Conservation (phyloP, 768 basidiomycete genomes). For the Russula earlei region DNA sequence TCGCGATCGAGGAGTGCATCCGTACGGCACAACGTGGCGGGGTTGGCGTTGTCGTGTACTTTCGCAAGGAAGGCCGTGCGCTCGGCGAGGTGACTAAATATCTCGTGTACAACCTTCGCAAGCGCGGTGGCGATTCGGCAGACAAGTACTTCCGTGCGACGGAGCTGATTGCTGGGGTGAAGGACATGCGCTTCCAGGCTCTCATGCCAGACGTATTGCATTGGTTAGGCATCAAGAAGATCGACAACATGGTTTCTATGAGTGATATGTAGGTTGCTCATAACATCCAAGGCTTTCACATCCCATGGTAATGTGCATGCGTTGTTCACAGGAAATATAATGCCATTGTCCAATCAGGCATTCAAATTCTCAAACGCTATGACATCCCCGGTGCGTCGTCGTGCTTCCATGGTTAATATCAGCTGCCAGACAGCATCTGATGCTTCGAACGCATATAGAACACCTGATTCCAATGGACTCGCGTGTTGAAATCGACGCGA, state of each 20-base stretch:
- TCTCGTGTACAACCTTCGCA: constrained; percentile 93
- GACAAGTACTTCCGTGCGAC: constrained; percentile 93
- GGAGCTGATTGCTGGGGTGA: constrained; percentile 88
- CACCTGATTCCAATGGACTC: constrained; percentile 86
- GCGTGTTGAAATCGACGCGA: constrained; percentile 92
- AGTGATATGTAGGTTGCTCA: constrained; percentile 61
- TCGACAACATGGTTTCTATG: constrained; percentile 87
- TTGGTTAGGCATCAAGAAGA: constrained; percentile 87
- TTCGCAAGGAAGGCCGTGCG: constrained; percentile 89
- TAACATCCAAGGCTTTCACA: neutral
- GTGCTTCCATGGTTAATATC: neutral
- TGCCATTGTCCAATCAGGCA: constrained; percentile 84
- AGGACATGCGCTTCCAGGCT: constrained; percentile 92
- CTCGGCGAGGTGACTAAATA: constrained; percentile 94
- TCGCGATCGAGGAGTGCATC: constrained; percentile 90
- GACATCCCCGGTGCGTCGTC: constrained; percentile 65
- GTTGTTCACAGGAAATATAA: constrained; percentile 69
- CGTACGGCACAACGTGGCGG: constrained; percentile 76
- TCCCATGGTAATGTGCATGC: neutral
- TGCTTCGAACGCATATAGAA: constrained; percentile 31
- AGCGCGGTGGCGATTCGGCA: constrained; percentile 88
- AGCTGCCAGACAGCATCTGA: neutral
- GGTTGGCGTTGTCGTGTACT: constrained; percentile 89
- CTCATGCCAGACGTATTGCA: constrained; percentile 95
- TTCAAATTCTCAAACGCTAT: constrained; percentile 70